Conservation (phyloP, 306 rosid genomes). For the Arachis hypogaea region DNA sequence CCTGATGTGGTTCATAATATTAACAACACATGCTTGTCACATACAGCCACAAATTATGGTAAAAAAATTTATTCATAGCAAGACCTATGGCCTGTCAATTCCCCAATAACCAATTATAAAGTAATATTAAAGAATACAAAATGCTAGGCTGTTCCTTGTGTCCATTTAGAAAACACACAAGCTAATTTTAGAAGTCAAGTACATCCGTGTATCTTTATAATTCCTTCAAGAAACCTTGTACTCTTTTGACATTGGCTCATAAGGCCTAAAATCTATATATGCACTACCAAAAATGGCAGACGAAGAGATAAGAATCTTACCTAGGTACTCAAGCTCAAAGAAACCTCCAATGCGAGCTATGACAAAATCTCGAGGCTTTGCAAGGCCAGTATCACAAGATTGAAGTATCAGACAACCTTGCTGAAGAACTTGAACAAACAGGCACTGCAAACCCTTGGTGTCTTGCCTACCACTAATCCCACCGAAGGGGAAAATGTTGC, state of each 20-base stretch:
- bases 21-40: too few relatives aligned
- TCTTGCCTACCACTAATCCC: constrained; percentile 99
- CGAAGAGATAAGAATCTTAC: constrained; percentile 48
- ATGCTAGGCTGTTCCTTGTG: constrained; percentile 7
- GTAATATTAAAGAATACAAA: constrained; percentile 3
- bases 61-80: constrained; percentile 13
- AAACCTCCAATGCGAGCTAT: constrained; percentile 94
- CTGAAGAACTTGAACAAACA: constrained; percentile 94
- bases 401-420: constrained; percentile 96
- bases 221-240: background rate
- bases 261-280: background rate
- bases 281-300: constrained; percentile 9
- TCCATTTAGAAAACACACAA: constrained; percentile 1
- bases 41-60: constrained; percentile 11
- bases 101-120: background rate
- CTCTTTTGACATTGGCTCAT: background rate
- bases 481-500: constrained; percentile 93
- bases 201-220: background rate
- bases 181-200: background rate
- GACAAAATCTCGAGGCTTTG: constrained; percentile 92
- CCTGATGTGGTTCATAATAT: too few relatives aligned
- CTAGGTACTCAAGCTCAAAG: constrained; percentile 96
- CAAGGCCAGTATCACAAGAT: constrained; percentile 79
- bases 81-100: constrained; percentile 1
- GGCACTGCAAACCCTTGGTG: constrained; percentile 95